phyloP scores from a whole-genome alignment of 2,329 filamentous ascomycete species.

The Metarhizium brunneum region DNA sequence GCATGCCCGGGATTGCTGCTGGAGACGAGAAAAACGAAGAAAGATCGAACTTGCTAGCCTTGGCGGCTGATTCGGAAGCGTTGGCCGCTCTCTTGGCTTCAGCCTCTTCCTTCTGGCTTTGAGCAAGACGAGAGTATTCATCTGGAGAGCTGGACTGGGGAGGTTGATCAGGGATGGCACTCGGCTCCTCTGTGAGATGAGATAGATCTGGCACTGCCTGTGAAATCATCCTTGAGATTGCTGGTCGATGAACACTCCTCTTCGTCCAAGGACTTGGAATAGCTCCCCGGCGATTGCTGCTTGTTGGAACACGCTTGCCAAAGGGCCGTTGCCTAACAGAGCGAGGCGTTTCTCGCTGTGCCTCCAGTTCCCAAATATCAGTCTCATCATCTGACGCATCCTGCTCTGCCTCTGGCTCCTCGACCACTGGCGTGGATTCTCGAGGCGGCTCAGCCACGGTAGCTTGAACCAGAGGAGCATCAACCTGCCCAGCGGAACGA shows the following conservation, averaged over 20 bases:
- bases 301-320: conserved; percentile 14
- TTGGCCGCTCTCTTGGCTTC: conserved; percentile 5
- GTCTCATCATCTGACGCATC: conserved; percentile 30
- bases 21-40: conserved; percentile 51
- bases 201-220: conserved; percentile 9
- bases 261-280: conserved; percentile 32
- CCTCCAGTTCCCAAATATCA: conserved; percentile 50
- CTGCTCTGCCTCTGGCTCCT: conserved; percentile 7
- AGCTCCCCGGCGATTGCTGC: conserved; percentile 12
- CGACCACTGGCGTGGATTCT: background rate
- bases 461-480: conserved; percentile 2
- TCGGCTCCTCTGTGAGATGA: conserved; percentile 5
- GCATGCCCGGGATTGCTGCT: conserved; percentile 26
- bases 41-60: conserved; percentile 34
- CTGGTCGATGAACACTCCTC: conserved; percentile 9
- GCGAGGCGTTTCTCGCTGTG: conserved; percentile 34
- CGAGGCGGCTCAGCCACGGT: conserved; percentile 9
- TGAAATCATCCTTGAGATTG: conserved; percentile 3
- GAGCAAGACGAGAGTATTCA: conserved; percentile 36
- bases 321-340: conserved; percentile 21
- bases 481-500: conserved; percentile 6
- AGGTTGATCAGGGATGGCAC: conserved; percentile 4
- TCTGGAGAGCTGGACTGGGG: conserved; percentile 19
- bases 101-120: conserved; percentile 12
- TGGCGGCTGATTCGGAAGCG: conserved; percentile 14